Evolutionary conservation across 108 stramenopile species (phyloP).

Genomic region (Cyclotella baltica): DNA sequence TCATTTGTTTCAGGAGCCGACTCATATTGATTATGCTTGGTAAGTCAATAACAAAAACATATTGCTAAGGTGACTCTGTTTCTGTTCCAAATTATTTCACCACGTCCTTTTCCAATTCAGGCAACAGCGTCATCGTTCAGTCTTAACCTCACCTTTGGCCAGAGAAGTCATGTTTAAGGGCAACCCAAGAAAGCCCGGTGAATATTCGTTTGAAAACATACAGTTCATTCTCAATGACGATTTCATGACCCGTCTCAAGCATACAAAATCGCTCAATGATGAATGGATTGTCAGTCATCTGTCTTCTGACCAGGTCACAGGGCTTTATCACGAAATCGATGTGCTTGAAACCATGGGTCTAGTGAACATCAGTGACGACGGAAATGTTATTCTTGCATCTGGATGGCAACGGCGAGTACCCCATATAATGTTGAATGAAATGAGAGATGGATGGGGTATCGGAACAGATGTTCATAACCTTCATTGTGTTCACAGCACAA

Average conservation of each 20-base stretch:
- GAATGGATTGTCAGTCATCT: slow-evolving; percentile 56
- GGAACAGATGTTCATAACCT: slow-evolving; percentile 59
- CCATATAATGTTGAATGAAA: slow-evolving; percentile 69
- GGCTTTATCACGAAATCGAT: slow-evolving; percentile 74
- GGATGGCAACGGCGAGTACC: slow-evolving; percentile 73
- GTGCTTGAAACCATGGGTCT: slow-evolving; percentile 57
- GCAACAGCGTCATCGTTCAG: slow-evolving; percentile 73
- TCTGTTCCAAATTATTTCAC: too few relatives aligned
- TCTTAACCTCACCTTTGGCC: slow-evolving; percentile 26
- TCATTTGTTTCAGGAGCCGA: slow-evolving; percentile 76
- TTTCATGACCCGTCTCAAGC: slow-evolving; percentile 26
- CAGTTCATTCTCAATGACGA: slow-evolving; percentile 55
- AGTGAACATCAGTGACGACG: slow-evolving; percentile 44
- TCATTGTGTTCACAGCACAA: slow-evolving; percentile 39
- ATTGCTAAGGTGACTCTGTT: too few relatives aligned
- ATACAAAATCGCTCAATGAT: slow-evolving; percentile 37
- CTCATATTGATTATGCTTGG: slow-evolving; percentile 82
- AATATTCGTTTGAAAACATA: slow-evolving; percentile 70
- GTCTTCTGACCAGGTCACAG: slow-evolving; percentile 60
- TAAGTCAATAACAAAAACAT: slow-evolving; percentile 24
- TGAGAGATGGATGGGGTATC: slow-evolving; percentile 64
- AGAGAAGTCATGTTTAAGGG: slow-evolving; percentile 58
- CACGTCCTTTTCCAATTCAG: too few relatives aligned
- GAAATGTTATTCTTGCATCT: slow-evolving; percentile 48
- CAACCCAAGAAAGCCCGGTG: slow-evolving; percentile 68